Evolutionary conservation across 2,329 filamentous ascomycete species (phyloP), one percentile per base, ranked within the genome.

Genomic region (Aspergillus luchuensis): DNA sequence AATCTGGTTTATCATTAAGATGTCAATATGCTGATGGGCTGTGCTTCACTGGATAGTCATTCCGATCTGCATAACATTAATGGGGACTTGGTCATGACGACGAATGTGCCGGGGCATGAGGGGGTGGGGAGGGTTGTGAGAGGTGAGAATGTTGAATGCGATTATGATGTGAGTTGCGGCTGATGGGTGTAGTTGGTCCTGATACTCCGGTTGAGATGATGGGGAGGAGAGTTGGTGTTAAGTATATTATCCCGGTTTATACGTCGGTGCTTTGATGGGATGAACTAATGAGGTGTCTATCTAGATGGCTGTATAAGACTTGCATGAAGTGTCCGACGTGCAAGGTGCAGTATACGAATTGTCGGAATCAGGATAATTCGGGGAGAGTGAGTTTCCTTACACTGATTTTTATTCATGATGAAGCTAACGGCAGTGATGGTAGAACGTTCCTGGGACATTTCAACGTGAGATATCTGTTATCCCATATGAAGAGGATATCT

Each of bases 101-200:
- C 74, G 6, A 67, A 76, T 55, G 70, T 78, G 0, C 74, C 75
- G 0, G 76, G 76, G 1, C 76, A 78, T 56, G 76, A 78, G 55
- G 76, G 75, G n/a, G 70, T 79, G 5, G 76, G 76, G 0, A 63
- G 64, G 3, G 73, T 78, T 4, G 72, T 78, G 2, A 17, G 52
- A 23, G 41, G 41, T 45, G 5, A 11, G 19, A 21, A 45, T 43
- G 11, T 2, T 2, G 19, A 4, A 6, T 10, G n/a, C 2, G 7
- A 8, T 43, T 23, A 6, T 21, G 2, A 11, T 11, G 13, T 7
- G 19, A 8, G 5, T 11, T 11, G 19, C 25, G 25, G 8, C 25
- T 25, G 41, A 45, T 23, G 5, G 10, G 41, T 8, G 6, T 23
- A 45, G 41, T 45, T 13, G 41, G 41, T 7, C 19, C 17, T 3